phyloP scores from a whole-genome alignment of 78 protist species.

The Dictyostelium brefeldianum region DNA sequence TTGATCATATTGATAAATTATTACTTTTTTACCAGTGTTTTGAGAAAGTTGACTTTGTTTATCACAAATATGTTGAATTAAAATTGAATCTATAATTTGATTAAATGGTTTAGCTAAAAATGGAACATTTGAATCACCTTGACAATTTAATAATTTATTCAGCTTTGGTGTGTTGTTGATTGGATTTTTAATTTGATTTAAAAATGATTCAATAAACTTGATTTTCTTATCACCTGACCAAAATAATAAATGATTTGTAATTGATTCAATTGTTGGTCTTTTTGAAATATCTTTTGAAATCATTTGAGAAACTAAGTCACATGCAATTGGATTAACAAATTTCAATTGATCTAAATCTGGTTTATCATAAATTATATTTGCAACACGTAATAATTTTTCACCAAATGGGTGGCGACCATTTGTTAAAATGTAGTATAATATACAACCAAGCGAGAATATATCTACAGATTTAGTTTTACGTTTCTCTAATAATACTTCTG shows the following conservation, averaged over 20 bases:
- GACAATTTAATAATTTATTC: conserved; percentile 5
- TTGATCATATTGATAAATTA: conserved; percentile 23
- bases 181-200: conserved; percentile 11
- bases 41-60: neutral
- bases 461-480: conserved; percentile 68
- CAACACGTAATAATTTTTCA: conserved; percentile 31
- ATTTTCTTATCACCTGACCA: conserved; percentile 27
- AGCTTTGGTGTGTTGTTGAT: neutral
- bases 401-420: conserved; percentile 76
- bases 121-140: neutral
- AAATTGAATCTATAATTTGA: conserved; percentile 22
- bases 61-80: neutral
- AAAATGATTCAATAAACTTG: conserved; percentile 32
- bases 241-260: conserved; percentile 36
- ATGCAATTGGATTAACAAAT: neutral
- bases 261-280: conserved; percentile 22
- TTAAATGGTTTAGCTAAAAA: conserved; percentile 47
- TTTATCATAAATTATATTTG: conserved; percentile 31
- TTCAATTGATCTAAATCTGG: neutral
- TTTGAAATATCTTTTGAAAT: neutral
- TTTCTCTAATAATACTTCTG: conserved; percentile 35
- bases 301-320: conserved; percentile 32
- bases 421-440: conserved; percentile 18
- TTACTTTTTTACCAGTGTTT: neutral
- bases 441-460: conserved; percentile 70